Percentiles rank a stretch among this genome's conserved stretches.
These are phyloP conservation scores for Vitis hybrid DNA, from an alignment of 177 flowering plant species.

Conservation along the genomic window DNA sequence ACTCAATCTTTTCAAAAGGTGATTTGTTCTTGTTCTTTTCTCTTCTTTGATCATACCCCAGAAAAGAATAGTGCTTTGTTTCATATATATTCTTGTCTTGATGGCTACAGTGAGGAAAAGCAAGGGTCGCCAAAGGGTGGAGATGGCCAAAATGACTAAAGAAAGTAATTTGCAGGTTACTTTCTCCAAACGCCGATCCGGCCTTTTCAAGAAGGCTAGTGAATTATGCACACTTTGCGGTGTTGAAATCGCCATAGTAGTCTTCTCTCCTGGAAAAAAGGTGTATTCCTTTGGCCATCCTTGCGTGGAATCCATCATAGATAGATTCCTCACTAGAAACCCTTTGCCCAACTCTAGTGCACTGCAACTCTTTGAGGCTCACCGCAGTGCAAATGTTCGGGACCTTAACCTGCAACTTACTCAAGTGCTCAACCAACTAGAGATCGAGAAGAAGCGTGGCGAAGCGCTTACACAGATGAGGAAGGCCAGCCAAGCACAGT, in stretches of 20 bases:
- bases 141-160: slow-evolving; percentile 22
- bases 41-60: no score
- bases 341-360: slow-evolving; percentile 6
- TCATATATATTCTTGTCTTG: not conserved
- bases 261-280: slow-evolving; percentile 29
- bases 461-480: slow-evolving; percentile 18
- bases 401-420: slow-evolving; percentile 29
- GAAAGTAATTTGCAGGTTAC: slow-evolving; percentile 27
- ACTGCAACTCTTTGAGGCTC: slow-evolving; percentile 19
- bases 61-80: no score
- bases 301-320: slow-evolving; percentile 11
- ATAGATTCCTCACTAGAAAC: slow-evolving; percentile 13
- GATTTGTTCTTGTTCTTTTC: no score
- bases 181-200: slow-evolving; percentile 30
- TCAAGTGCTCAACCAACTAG: slow-evolving; percentile 18
- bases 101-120: slow-evolving; percentile 7
- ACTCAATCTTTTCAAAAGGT: no score
- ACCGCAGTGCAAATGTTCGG: slow-evolving; percentile 19
- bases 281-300: slow-evolving; percentile 34
- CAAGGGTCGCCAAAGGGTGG: slow-evolving; percentile 35
- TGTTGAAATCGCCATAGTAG: slow-evolving; percentile 21
- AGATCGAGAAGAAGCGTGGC: slow-evolving; percentile 24
- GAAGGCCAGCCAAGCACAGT: slow-evolving; percentile 3
- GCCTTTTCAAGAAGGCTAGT: slow-evolving; percentile 35
- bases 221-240: slow-evolving; percentile 35